Evolutionary conservation across 106 monocot genomes (phyloP), one percentile per base, ranked within the genome.

Genomic region (Acorus calamus): DNA sequence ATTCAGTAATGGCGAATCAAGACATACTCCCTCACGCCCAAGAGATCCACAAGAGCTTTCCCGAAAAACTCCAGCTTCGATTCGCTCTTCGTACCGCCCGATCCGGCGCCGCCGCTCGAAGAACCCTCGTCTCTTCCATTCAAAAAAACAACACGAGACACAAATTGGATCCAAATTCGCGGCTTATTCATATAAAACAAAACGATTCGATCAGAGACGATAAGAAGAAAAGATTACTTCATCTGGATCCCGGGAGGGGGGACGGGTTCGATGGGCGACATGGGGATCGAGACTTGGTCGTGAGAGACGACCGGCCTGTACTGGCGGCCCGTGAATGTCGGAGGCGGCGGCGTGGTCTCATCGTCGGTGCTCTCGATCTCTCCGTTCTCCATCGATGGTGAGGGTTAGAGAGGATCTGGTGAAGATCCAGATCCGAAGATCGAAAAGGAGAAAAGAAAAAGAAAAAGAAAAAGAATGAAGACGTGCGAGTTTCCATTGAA

Each of bases 41-140:
- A 74, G 58, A 88, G 87, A 71, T 87, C 90, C 46, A 96, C 94
- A 73, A 96, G 84, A 61, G 94, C 90, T 74, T 96, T 90, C 63
- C 90, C 94, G 83, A 96, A 96, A 14, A 96, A 69, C 57, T 96
- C 94, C 62, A 96, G 48, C 47, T 90, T 96, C 57, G 96, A 96
- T 72, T 96, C 90, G 8, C 42, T 78, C 41, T 83, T 69, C 57
- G 66, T 70, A 61, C 68, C 81, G 73, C 65, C 73, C 0, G 65
- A 52, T 47, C 42, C 70, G 60, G 46, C 86, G 1, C 28, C 28
- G 28, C 28, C 48, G 4, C 7, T 50, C 13, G 6, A 8, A 53
- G 51, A 53, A 41, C 52, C 8, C 7, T 42, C 53, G 7, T 47
- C 83, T 53, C 54, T 61, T 46, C 50, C 63, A 66, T 69, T 74